phyloP scores from a whole-genome alignment of 2,329 filamentous ascomycete species.

The Gaeumannomyces tritici region DNA sequence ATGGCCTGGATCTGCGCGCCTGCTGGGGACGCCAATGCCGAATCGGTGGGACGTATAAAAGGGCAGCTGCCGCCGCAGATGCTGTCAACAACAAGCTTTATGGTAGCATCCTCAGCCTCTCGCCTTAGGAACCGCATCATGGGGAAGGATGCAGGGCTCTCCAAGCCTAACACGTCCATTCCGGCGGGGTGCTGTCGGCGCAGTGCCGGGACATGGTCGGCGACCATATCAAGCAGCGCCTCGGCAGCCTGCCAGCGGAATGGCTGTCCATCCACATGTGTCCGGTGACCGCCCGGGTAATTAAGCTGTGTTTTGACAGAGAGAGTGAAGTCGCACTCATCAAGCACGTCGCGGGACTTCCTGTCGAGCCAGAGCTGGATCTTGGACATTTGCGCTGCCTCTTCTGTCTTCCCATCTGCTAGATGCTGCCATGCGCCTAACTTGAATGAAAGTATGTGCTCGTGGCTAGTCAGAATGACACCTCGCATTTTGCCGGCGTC shows the following conservation, averaged over 20 bases:
- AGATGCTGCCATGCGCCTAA: constrained; percentile 50
- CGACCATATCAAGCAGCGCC: constrained; percentile 27
- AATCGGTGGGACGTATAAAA: constrained; percentile 11
- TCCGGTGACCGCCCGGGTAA: constrained; percentile 41
- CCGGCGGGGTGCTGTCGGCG: constrained; percentile 23
- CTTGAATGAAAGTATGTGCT: constrained; percentile 56
- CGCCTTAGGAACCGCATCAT: constrained; percentile 43
- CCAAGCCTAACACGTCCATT: constrained; percentile 34
- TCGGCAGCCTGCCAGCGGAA: constrained; percentile 39
- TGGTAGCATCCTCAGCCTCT: constrained; percentile 33
- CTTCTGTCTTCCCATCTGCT: constrained; percentile 29
- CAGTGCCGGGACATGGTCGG: constrained; percentile 26
- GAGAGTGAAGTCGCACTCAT: constrained; percentile 52
- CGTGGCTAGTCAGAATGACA: constrained; percentile 50
- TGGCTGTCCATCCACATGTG: constrained; percentile 40
- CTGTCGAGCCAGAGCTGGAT: constrained; percentile 40
- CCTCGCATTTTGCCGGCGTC: constrained; percentile 30
- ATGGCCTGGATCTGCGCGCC: constrained; percentile 12
- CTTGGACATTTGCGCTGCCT: constrained; percentile 37
- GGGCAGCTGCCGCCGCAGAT: constrained; percentile 17
- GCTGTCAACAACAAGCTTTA: constrained; percentile 29
- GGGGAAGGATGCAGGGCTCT: constrained; percentile 35
- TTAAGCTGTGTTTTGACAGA: constrained; percentile 45
- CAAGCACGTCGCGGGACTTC: constrained; percentile 48
- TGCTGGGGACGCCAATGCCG: too few relatives aligned